Percentiles rank a stretch among this genome's conserved stretches.
These are phyloP conservation scores for Citrus maxima DNA, from an alignment of 345 rosid genomes.

Conservation along the genomic window DNA sequence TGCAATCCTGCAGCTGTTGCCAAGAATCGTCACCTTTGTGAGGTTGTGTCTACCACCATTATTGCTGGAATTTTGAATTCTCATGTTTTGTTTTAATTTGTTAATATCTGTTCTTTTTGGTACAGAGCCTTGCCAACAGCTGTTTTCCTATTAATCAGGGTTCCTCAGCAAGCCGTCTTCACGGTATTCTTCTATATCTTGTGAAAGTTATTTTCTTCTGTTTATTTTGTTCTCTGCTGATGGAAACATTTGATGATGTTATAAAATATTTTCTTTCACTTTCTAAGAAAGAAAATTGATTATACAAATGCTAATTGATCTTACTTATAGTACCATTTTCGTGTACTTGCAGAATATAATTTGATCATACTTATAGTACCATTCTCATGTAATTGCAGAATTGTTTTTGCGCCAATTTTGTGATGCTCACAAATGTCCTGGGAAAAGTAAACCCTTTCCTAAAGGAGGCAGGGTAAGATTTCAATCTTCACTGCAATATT, in stretches of 20 bases:
- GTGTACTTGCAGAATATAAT: constrained; percentile 39
- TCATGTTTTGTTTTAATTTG: neutral
- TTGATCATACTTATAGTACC: constrained; percentile 12
- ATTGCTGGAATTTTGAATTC: neutral
- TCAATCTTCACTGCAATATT: neutral
- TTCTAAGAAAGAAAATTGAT: neutral
- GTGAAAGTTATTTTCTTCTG: neutral
- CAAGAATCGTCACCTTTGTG: constrained; percentile 82
- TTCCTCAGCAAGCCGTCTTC: constrained; percentile 74
- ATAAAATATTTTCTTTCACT: neutral
- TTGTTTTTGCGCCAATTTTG: constrained; percentile 87
- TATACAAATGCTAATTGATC: constrained; percentile 4
- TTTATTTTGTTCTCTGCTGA: neutral
- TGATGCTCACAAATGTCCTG: constrained; percentile 83
- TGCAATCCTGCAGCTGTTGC: constrained; percentile 92
- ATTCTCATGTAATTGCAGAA: constrained; percentile 41
- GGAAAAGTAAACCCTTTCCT: constrained; percentile 58
- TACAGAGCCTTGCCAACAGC: constrained; percentile 81
- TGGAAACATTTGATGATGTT: constrained; percentile 5
- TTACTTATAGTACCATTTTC: constrained; percentile 16
- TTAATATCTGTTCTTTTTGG: constrained; percentile 9
- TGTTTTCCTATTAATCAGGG: constrained; percentile 85
- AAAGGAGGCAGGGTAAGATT: constrained; percentile 75
- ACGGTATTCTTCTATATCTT: constrained; percentile 49
- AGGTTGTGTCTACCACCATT: constrained; percentile 50